Evolutionary conservation across 2,329 filamentous ascomycete genomes (phyloP), one percentile per base, ranked within the genome.

Genomic region (Cladosporium sp.): DNA sequence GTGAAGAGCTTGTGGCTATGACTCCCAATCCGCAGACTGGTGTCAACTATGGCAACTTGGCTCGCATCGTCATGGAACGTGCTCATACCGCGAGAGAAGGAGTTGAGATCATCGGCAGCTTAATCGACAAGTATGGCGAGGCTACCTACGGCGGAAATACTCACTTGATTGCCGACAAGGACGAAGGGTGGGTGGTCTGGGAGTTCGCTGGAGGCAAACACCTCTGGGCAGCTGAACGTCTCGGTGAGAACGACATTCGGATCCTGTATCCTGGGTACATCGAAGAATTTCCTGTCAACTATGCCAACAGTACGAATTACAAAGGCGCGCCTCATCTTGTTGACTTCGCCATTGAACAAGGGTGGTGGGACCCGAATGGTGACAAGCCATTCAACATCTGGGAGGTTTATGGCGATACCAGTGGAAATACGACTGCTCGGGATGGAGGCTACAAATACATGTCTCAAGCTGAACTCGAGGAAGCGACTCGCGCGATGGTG

Each of bases 131-230:
- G 58, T 72, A 77, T 47, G 75, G 75, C 7, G 74, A 77, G 59
- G 72, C 75, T 4, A 72, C 74, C 17, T 78, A 77, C 51, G 75
- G 75, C 3, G 75, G 75, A 1, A 77, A 77, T 62, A 73, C 73
- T 17, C 75, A 77, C 59, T 70, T 78, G 3, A 73, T 77, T 30
- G 75, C 75, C 15, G 78, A 73, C 47, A 67, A 67, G 12, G 62
- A 72, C 28, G 71, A 74, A 59, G 71, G 70, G 3, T 73, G 70
- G 70, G 68, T 74, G 0, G 70, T 73, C 6, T 70, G 67, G 67
- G 66, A 73, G 52, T 71, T 73, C 62, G 69, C 71, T 9, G 71
- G 71, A 22, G 70, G 71, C 1, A 55, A 69, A 37, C 67, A 67
- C 25, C 63, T 74, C 0, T 74, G 72, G 71, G 72, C 72, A 39